Conservation (phyloP, 2,329 filamentous ascomycete species). For the Aspergillus tamarii region DNA sequence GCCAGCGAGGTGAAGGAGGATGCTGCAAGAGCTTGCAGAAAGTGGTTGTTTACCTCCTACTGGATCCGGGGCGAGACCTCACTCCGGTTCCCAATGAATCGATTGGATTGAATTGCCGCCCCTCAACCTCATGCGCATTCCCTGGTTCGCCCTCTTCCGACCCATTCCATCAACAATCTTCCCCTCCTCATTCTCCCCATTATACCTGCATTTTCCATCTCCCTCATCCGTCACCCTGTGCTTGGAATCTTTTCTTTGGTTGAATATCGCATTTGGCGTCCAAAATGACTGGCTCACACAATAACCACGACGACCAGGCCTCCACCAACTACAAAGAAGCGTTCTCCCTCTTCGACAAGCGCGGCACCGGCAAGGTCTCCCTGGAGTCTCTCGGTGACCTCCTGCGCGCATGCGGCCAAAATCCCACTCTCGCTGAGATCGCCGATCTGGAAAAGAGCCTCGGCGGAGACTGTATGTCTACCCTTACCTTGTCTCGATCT, state of each 20-base stretch:
- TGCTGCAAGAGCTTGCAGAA: not conserved
- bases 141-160: constrained; percentile 17
- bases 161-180: constrained; percentile 5
- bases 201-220: constrained; percentile 10
- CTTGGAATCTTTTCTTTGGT: not conserved
- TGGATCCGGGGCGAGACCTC: not conserved
- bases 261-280: constrained; percentile 16
- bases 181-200: not conserved
- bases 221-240: constrained; percentile 3
- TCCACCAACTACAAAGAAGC: constrained; percentile 99
- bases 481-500: not conserved
- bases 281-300: constrained; percentile 33
- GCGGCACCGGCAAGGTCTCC: constrained; percentile 88
- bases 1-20: not conserved
- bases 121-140: constrained; percentile 13
- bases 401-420: constrained; percentile 94
- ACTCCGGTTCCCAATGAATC: not conserved
- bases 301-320: constrained; percentile 53
- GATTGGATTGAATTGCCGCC: not conserved
- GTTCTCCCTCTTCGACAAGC: constrained; percentile 99
- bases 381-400: constrained; percentile 89
- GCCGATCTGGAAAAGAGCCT: constrained; percentile 87
- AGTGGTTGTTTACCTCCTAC: not conserved
- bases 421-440: constrained; percentile 93
- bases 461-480: constrained; percentile 82